Percentiles rank a stretch among this genome's conserved stretches.
These are phyloP conservation scores for Leishmania major DNA, from an alignment of 208 protist genomes.

Conservation along the genomic window DNA sequence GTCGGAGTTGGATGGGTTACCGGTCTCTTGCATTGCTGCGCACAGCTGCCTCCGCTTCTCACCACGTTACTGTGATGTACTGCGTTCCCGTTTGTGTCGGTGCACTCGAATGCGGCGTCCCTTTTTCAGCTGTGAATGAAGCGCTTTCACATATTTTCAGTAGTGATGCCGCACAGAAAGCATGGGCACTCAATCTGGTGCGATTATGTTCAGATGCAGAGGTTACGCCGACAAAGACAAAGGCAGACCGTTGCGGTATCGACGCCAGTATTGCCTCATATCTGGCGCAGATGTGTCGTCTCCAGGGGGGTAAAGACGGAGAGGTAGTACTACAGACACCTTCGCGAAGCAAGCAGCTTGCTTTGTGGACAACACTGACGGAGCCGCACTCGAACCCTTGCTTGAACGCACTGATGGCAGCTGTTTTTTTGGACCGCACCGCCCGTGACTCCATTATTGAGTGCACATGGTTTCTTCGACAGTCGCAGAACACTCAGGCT, in stretches of 20 bases:
- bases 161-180: conserved; percentile 7
- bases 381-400: conserved; percentile 30
- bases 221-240: neutral
- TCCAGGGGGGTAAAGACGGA: conserved; percentile 1
- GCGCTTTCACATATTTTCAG: conserved; percentile 35
- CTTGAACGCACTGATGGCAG: conserved; percentile 40
- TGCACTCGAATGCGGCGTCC: conserved; percentile 55
- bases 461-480: conserved; percentile 9
- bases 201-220: conserved; percentile 20
- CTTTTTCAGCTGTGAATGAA: conserved; percentile 58
- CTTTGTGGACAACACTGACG: conserved; percentile 52
- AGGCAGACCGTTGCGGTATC: neutral
- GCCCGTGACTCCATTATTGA: conserved; percentile 23
- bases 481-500: neutral
- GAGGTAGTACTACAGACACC: conserved; percentile 16
- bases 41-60: conserved; percentile 18
- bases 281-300: neutral
- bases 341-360: conserved; percentile 62
- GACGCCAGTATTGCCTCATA: neutral
- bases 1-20: conserved; percentile 58
- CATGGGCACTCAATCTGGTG: conserved; percentile 26
- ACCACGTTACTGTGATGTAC: conserved; percentile 33
- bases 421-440: conserved; percentile 39
- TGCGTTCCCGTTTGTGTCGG: conserved; percentile 49
- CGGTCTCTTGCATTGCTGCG: conserved; percentile 57